These are phyloP conservation scores for Tripidium arundinaceum DNA, from an alignment of 202 grass and related monocot genomes.

Conservation along the genomic window DNA sequence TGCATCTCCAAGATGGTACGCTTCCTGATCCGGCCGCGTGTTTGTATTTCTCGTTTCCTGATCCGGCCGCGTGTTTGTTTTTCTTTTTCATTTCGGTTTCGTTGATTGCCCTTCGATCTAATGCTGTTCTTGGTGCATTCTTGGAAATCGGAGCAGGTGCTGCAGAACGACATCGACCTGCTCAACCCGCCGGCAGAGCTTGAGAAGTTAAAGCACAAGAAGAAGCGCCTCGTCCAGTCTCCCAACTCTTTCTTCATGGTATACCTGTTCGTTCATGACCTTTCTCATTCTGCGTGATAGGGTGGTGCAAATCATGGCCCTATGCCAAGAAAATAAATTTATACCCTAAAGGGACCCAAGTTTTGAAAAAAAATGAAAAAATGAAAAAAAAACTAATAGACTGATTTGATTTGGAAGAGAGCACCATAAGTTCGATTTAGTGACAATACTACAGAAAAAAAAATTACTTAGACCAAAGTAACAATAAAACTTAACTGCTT, in stretches of 20 bases:
- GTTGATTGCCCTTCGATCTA: not conserved
- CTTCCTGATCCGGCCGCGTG: not conserved
- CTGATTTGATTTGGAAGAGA: too few relatives aligned
- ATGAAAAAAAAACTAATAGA: too few relatives aligned
- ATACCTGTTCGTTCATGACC: not conserved
- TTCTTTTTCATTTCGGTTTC: not conserved
- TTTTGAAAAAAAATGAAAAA: too few relatives aligned
- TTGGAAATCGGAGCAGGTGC: conserved; percentile 36
- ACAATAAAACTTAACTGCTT: too few relatives aligned
- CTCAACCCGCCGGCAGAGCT: conserved; percentile 66
- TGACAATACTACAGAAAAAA: too few relatives aligned
- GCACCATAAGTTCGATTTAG: too few relatives aligned
- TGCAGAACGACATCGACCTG: conserved; percentile 77
- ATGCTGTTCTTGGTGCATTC: not conserved
- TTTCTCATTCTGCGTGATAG: not conserved
- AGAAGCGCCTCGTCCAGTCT: conserved; percentile 82
- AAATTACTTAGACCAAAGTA: too few relatives aligned
- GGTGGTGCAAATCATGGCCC: not conserved
- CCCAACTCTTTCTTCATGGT: conserved; percentile 89
- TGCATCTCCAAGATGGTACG: conserved; percentile 15
- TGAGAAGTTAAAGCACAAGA: conserved; percentile 83
- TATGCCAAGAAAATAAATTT: too few relatives aligned
- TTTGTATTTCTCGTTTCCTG: not conserved
- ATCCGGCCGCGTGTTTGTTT: not conserved
- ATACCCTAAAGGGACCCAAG: too few relatives aligned